Evolutionary conservation across 2,329 filamentous ascomycete species (phyloP), one percentile per base, ranked within the genome.

Genomic region (Penicillium occitanis): DNA sequence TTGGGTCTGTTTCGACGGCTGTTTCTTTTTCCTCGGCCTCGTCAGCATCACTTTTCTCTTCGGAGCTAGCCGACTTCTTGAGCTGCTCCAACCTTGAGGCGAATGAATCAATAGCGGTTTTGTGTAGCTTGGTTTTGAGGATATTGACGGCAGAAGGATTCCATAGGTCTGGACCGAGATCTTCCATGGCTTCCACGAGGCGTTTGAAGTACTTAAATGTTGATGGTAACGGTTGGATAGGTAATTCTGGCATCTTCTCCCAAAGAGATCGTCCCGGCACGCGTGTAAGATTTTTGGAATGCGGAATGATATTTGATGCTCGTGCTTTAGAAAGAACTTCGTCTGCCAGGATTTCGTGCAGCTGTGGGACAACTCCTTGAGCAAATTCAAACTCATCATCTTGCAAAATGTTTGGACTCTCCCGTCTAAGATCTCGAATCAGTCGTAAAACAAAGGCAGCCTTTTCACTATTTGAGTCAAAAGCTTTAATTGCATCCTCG

Each of bases 141-240:
- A 81, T 80, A 0, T 72, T 71, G 1, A 93, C 85, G 0, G 91
- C 90, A 1, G 83, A 82, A 2, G 87, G 84, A 63, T 89, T 93
- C 93, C 93, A 98, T 2, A 97, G 77, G 75, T 97, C 94, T 55
- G 86, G 82, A 0, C 93, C 93, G 2, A 85, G 81, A 13, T 84
- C 81, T 3, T 85, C 85, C 92, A 97, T 96, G 5, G 84, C 81
- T 57, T 81, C 79, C 4, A 87, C 86, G 33, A 96, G 74, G 53
- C 83, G 83, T 28, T 87, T 86, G 59, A 97, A 73, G 64, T 96
- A 88, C 67, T 85, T 86, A 73, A 96, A 96, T 0, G 88, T 82
- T 22, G 84, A 83, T 0, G 91, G 88, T 0, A 92, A 94, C 0
- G 92, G 92, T 72, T 95, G 91, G 5, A 88, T 84, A 0, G 94